Evolutionary conservation across 768 basidiomycete genomes (phyloP).

Genomic region (Mrakia hoshinonis): DNA sequence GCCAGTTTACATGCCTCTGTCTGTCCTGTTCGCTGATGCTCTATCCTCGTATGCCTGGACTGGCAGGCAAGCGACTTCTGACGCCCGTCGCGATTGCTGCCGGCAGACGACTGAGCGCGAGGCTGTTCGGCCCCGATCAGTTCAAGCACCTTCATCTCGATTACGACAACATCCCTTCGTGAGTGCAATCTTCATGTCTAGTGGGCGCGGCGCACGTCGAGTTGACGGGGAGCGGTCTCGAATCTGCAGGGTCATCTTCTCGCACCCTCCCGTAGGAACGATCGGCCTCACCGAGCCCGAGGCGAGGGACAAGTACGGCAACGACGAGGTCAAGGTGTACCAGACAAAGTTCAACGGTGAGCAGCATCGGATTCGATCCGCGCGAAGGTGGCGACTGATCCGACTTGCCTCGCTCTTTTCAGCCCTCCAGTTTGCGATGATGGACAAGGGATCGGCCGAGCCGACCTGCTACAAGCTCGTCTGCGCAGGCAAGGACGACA

Average conservation of each 20-base stretch:
- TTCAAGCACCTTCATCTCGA: slow-evolving; percentile 74
- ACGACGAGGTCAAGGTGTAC: slow-evolving; percentile 80
- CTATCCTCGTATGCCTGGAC: not conserved
- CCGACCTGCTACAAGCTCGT: slow-evolving; percentile 67
- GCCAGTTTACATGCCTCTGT: too few relatives aligned
- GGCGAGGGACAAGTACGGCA: slow-evolving; percentile 75
- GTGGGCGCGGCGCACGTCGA: not conserved
- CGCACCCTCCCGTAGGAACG: slow-evolving; percentile 85
- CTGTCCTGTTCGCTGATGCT: not conserved
- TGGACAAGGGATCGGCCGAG: slow-evolving; percentile 51
- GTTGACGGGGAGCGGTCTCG: not conserved
- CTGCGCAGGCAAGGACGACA: slow-evolving; percentile 10
- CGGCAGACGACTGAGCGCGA: not conserved
- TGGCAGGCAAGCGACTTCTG: slow-evolving; percentile 16
- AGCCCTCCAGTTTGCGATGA: slow-evolving; percentile 83
- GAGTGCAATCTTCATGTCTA: slow-evolving; percentile 40
- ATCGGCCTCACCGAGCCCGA: slow-evolving; percentile 90
- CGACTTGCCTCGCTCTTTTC: slow-evolving; percentile 52
- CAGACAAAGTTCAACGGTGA: slow-evolving; percentile 38
- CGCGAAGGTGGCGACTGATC: not conserved
- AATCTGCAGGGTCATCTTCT: slow-evolving; percentile 1
- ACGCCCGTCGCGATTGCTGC: slow-evolving; percentile 21
- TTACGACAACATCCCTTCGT: slow-evolving; percentile 94
- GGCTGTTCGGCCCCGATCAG: slow-evolving; percentile 76
- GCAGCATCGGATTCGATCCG: not conserved